These are phyloP conservation scores for Fraxinus sp. DNA, from an alignment of 305 asterid species.

Conservation along the genomic window DNA sequence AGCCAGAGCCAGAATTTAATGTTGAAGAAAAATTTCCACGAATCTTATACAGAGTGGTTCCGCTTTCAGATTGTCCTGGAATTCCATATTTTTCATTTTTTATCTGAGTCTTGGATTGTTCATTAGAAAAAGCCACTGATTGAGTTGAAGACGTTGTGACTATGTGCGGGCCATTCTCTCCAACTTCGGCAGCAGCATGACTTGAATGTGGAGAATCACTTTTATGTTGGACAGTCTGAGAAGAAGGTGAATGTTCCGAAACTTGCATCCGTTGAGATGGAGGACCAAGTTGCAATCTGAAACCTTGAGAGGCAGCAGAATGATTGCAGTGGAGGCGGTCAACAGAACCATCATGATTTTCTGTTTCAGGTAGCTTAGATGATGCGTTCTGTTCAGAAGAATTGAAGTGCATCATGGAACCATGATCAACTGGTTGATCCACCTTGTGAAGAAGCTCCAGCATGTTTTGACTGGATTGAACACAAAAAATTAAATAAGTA, in stretches of 20 bases:
- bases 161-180: constrained; percentile 40
- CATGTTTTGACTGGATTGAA: constrained; percentile 71
- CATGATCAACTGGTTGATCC: constrained; percentile 58
- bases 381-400: constrained; percentile 44
- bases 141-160: constrained; percentile 43
- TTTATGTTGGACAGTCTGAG: constrained; percentile 37
- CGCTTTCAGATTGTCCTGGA: constrained; percentile 31
- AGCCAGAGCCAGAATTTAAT: constrained; percentile 43
- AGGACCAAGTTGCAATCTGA: constrained; percentile 90
- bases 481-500: constrained; percentile 18
- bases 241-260: constrained; percentile 38
- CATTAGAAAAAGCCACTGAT: constrained; percentile 41
- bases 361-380: constrained; percentile 49
- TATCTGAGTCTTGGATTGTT: constrained; percentile 36
- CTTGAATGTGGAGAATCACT: constrained; percentile 29
- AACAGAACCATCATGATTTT: constrained; percentile 51
- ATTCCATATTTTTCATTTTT: constrained; percentile 37
- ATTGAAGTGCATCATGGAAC: constrained; percentile 33
- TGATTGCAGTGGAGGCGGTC: constrained; percentile 46
- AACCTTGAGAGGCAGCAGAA: constrained; percentile 67
- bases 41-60: constrained; percentile 30
- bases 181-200: constrained; percentile 37
- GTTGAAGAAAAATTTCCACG: constrained; percentile 49
- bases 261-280: constrained; percentile 55
- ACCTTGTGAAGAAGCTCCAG: constrained; percentile 85